phyloP scores from a whole-genome alignment of 176 grass and related monocot species.

The Aegilops tauschii region DNA sequence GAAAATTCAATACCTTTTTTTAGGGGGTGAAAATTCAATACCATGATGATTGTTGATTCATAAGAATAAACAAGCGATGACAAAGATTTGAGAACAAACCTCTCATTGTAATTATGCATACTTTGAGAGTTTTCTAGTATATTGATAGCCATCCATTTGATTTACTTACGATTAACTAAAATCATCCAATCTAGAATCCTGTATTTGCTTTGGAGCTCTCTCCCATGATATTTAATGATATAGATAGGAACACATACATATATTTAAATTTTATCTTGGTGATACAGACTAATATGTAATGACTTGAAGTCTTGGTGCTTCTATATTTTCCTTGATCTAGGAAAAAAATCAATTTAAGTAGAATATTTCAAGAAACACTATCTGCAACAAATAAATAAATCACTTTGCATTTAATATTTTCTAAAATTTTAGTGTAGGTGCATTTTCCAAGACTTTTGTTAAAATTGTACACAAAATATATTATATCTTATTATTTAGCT shows the following conservation, averaged over 20 bases:
- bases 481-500: too few species aligned
- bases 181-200: background rate
- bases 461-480: too few species aligned
- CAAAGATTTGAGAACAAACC: background rate
- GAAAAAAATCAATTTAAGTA: background rate
- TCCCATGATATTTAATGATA: background rate
- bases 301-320: background rate
- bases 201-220: background rate
- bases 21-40: background rate
- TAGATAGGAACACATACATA: background rate
- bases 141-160: background rate
- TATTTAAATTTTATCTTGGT: background rate
- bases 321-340: background rate
- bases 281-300: background rate
- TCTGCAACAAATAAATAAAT: background rate
- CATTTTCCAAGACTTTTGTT: background rate
- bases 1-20: background rate
- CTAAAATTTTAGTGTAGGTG: background rate
- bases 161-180: background rate
- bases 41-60: background rate
- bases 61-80: background rate
- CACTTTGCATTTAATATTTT: background rate
- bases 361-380: background rate
- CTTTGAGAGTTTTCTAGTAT: background rate
- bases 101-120: too few species aligned